Evolutionary conservation across 73 alveolate species (phyloP), one percentile per base, ranked within the genome.

Genomic region (Paramecium octaurelia): DNA sequence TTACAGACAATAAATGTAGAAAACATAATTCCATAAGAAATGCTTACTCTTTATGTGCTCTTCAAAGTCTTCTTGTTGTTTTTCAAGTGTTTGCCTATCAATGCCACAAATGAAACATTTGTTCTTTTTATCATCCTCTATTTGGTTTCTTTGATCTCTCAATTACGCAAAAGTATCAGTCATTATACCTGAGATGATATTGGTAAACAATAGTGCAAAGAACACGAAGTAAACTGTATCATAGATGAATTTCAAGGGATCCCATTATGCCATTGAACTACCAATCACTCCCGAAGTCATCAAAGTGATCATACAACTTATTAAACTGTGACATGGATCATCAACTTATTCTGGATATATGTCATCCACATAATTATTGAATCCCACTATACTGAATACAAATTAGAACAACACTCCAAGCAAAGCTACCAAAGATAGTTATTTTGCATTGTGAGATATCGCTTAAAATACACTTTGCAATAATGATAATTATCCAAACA

Each of bases 41-140:
- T 89, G 94, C 29, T 89, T 83, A 16, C 21, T 24, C 34, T 89
- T 42, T 3, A 89, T 89, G 40, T 89, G 94, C 31, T 42, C 42
- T 18, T 89, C 94, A 71, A 89, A 89, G 29, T 44, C 73, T 70
- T 89, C 94, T 43, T 83, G 57, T 31, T 70, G 16, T 50, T 89
- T 89, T 43, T 89, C 94, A 11, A 89, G 64, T 29, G 59, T 89
- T 70, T 89, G 50, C 73, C 94, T 68, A 50, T 89, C 94, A 42
- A 71, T 89, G 16, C 88, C 80, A 71, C 94, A 89, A 23, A 89
- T 89, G 44, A 89, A 89, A 38, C 94, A 89, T 71, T 89, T 89
- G 48, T 83, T 89, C 31, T 89, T 64, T n/a, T 89, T 34, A 57
- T 89, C 94, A 46, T 89, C 75, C 18, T 89, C 92, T 16, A 89